Percentiles rank a stretch among this genome's conserved stretches.
Evolutionary conservation across 108 stramenopile species (phyloP).

Genomic region (Fragilaria crotonensis): DNA sequence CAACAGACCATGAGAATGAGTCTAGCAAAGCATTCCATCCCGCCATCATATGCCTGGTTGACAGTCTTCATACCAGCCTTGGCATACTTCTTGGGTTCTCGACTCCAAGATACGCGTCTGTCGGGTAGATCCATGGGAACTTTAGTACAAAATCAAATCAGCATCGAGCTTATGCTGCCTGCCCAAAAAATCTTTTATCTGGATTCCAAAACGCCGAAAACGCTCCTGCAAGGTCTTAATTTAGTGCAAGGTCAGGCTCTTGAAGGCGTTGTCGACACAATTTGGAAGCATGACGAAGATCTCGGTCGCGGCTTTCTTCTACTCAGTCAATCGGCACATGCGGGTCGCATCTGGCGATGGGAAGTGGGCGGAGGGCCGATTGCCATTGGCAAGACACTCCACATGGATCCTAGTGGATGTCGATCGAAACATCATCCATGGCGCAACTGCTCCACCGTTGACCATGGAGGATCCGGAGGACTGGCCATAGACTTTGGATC

Average conservation of each 20-base stretch:
- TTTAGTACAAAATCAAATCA: too few relatives aligned
- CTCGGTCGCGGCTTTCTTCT: slow-evolving; percentile 64
- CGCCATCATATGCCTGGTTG: slow-evolving; percentile 24
- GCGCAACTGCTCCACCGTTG: background rate
- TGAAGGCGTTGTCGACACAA: slow-evolving; percentile 3
- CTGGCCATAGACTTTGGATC: slow-evolving; percentile 39
- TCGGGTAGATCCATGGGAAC: too few relatives aligned
- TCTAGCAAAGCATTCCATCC: too few relatives aligned
- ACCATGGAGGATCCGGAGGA: slow-evolving; percentile 40
- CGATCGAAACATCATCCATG: slow-evolving; percentile 32
- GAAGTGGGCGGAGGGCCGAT: slow-evolving; percentile 77
- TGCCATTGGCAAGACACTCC: slow-evolving; percentile 64
- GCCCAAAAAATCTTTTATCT: too few relatives aligned
- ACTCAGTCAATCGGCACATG: slow-evolving; percentile 27
- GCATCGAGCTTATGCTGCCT: too few relatives aligned
- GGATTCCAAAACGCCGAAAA: too few relatives aligned
- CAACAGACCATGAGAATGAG: too few relatives aligned
- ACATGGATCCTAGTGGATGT: slow-evolving; percentile 60
- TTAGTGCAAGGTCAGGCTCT: background rate
- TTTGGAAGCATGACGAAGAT: slow-evolving; percentile 66
- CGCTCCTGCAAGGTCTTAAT: too few relatives aligned
- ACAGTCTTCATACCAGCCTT: slow-evolving; percentile 34
- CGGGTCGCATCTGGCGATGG: slow-evolving; percentile 69
- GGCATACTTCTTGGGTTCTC: slow-evolving; percentile 20
- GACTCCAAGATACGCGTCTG: too few relatives aligned